Percentiles rank a stretch among this genome's conserved stretches.
These are phyloP conservation scores for Blumeria graminis DNA, from an alignment of 2,329 filamentous ascomycete genomes.

Conservation along the genomic window DNA sequence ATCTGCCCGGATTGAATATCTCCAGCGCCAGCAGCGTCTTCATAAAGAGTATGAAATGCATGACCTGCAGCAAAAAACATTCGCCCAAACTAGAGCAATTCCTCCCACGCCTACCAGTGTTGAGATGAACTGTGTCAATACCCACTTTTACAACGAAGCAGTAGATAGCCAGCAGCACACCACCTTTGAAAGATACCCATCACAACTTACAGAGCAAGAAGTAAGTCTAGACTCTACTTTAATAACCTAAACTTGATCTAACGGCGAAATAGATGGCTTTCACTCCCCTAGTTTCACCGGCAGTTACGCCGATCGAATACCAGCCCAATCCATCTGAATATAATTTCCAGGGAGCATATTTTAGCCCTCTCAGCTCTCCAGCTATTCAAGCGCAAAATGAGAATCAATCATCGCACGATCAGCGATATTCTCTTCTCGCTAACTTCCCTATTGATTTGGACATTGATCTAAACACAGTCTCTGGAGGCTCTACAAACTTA, in stretches of 20 bases:
- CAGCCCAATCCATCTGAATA: slow-evolving; percentile 32
- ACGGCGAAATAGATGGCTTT: slow-evolving; percentile 35
- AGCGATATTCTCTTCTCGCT: slow-evolving; percentile 16
- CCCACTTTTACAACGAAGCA: slow-evolving; percentile 33
- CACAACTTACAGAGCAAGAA: slow-evolving; percentile 43
- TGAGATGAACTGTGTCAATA: slow-evolving; percentile 38
- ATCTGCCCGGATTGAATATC: too few species aligned
- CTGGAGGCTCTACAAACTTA: slow-evolving; percentile 7
- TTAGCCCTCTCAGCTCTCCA: slow-evolving; percentile 63
- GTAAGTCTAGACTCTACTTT: slow-evolving; percentile 18
- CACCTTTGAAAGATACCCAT: slow-evolving; percentile 35
- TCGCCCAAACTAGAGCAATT: slow-evolving; percentile 33
- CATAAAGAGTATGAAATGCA: slow-evolving; percentile 20
- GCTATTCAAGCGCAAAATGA: slow-evolving; percentile 51
- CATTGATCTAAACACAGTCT: slow-evolving; percentile 11
- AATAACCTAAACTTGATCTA: too few species aligned
- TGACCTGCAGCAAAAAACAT: slow-evolving; percentile 30
- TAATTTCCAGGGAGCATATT: slow-evolving; percentile 45
- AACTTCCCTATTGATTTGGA: slow-evolving; percentile 15
- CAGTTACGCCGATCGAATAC: slow-evolving; percentile 54
- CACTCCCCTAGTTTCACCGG: slow-evolving; percentile 63
- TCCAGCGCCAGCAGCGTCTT: too few species aligned
- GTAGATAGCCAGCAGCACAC: slow-evolving; percentile 26
- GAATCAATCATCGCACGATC: slow-evolving; percentile 17
- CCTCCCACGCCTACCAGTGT: slow-evolving; percentile 64